Evolutionary conservation across 495 filamentous ascomycete genomes (phyloP).

Genomic region (Entonaema liquescens): DNA sequence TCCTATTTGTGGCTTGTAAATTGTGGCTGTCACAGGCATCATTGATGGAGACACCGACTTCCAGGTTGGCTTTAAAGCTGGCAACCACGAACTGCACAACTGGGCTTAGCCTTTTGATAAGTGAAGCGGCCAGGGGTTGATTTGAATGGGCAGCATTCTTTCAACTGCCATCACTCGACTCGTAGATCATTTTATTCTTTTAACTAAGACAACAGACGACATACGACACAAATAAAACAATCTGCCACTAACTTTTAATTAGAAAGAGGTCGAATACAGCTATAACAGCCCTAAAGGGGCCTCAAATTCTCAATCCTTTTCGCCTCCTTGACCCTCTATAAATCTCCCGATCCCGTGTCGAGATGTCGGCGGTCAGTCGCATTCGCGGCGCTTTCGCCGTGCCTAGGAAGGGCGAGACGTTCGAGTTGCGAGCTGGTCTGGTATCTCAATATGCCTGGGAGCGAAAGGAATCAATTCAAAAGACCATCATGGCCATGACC

Average conservation of each 20-base stretch:
- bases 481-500: constrained; percentile 99
- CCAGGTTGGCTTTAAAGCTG: not conserved
- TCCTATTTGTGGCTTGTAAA: not conserved
- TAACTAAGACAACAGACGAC: not conserved
- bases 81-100: constrained; percentile 1
- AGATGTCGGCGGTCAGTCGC: constrained; percentile 81
- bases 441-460: constrained; percentile 99
- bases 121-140: constrained; percentile 22
- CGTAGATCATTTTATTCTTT: not conserved
- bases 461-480: constrained; percentile 98
- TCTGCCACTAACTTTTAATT: not conserved
- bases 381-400: constrained; percentile 90
- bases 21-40: constrained; percentile 10
- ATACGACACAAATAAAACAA: constrained; percentile 11
- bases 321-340: constrained; percentile 9
- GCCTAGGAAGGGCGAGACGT: constrained; percentile 97
- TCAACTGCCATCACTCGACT: constrained; percentile 19
- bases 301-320: constrained; percentile 21
- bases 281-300: constrained; percentile 42
- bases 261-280: constrained; percentile 28
- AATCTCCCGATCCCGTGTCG: not conserved
- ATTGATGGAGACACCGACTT: not conserved
- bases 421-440: constrained; percentile 94
- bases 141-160: constrained; percentile 30
- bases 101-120: constrained; percentile 6